Evolutionary conservation across 2,329 filamentous ascomycete species (phyloP), one percentile per base, ranked within the genome.

Genomic region (Claviceps pazoutovae): DNA sequence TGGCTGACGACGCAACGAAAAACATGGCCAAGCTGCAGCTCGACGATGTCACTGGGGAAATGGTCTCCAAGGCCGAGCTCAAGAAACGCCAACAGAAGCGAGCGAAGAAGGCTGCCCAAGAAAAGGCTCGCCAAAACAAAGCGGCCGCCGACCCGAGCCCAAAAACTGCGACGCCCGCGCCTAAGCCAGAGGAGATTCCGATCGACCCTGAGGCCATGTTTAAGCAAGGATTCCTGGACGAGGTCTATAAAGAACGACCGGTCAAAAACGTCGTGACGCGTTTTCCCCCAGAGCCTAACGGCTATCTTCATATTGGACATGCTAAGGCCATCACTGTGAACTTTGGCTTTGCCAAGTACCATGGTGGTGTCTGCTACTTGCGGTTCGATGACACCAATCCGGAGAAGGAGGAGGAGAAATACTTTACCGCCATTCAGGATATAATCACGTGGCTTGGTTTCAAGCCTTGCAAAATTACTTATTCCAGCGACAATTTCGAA

Each of bases 341-440:
- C 70, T 97, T 97, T 69, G 91, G 91, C 6, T 97, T 96, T 65
- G 91, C 93, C 14, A 81, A 79, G 62, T 82, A 83, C 62, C 86
- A 95, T 64, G 85, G 84, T 38, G 91, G 91, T 53, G 60, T 58
- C 17, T 54, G 49, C 53, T 52, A 54, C 49, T 37, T 54, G 50
- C 54, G 91, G 60, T 95, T 87, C 66, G 93, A 97, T 65, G 93
- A 97, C 61, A 97, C 93, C 14, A 97, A 97, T 66, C 93, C 93
- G 1, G 88, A 90, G 57, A 87, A 86, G 47, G 93, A 97, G 66
- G 86, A 96, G 65, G 87, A 95, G 68, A 77, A 84, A 53, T 97
- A 90, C 68, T 94, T 94, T 63, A 79, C 77, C 11, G 85, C 88
- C n/a, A 97, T 97, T 58, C 74, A 88, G 61, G 88, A 96, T 56